Evolutionary conservation across 1,139 yeast species (phyloP).

Genomic region (Yamadazyma sp.): DNA sequence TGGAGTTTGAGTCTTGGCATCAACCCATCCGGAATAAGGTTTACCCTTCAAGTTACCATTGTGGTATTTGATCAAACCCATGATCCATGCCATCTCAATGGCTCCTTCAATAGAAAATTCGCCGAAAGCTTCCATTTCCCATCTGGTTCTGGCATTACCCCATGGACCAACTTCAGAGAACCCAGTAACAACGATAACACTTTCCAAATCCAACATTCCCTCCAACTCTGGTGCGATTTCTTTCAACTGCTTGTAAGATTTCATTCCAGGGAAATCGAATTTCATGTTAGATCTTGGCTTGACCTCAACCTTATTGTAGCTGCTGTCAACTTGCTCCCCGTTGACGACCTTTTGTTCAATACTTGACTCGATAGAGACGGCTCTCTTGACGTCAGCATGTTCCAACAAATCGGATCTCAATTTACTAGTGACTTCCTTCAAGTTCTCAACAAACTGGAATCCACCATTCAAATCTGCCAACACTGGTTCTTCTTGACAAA

Average conservation of each 20-base stretch:
- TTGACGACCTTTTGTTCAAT: constrained; percentile 89
- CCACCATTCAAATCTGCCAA: constrained; percentile 99
- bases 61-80: constrained; percentile 95
- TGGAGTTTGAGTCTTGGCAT: constrained; percentile 87
- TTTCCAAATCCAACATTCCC: constrained; percentile 90
- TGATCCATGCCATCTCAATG: constrained; percentile 99
- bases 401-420: constrained; percentile 81
- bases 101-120: constrained; percentile 98
- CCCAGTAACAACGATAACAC: constrained; percentile 92
- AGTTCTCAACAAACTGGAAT: constrained; percentile 86
- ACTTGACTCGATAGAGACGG: constrained; percentile 91
- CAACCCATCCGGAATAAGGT: constrained; percentile 95
- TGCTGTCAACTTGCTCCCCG: constrained; percentile 88
- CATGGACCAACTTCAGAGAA: constrained; percentile 98
- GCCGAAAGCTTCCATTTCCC: constrained; percentile 98
- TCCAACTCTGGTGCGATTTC: constrained; percentile 71
- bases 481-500: constrained; percentile 92
- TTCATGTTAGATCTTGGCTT: constrained; percentile 95
- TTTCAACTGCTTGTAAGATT: constrained; percentile 73
- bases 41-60: constrained; percentile 90
- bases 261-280: constrained; percentile 88
- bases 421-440: constrained; percentile 82
- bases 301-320: constrained; percentile 70
- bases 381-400: constrained; percentile 90
- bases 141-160: constrained; percentile 98